Evolutionary conservation across 257 asterid genomes (phyloP).

Genomic region (Plantago major): DNA sequence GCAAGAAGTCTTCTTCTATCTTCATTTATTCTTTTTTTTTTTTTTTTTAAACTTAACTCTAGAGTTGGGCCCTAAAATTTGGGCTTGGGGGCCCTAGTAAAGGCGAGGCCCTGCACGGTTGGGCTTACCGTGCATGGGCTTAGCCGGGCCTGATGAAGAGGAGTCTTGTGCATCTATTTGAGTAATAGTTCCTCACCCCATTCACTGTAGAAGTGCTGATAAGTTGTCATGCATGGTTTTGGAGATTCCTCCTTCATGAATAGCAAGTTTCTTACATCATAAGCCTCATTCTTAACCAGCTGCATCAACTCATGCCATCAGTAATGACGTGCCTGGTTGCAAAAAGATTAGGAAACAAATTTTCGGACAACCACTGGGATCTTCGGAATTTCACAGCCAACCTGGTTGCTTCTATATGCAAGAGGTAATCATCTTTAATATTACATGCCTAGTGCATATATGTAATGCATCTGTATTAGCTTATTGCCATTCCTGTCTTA

Average conservation of each 20-base stretch:
- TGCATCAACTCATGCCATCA: constrained; percentile 96
- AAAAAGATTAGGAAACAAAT: constrained; percentile 71
- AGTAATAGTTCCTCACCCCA: not conserved
- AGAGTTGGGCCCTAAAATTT: too few species aligned
- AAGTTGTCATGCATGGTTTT: constrained; percentile 9
- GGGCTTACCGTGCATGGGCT: too few species aligned
- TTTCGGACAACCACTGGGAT: constrained; percentile 90
- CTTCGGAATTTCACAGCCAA: constrained; percentile 82
- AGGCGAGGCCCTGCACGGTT: too few species aligned
- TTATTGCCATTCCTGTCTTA: constrained; percentile 12
- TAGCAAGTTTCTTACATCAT: constrained; percentile 14
- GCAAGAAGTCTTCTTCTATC: too few species aligned
- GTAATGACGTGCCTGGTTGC: constrained; percentile 98
- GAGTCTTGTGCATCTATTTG: not conserved
- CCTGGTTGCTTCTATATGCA: constrained; percentile 82
- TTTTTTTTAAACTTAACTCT: too few species aligned
- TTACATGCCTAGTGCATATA: constrained; percentile 7
- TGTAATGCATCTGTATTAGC: not conserved
- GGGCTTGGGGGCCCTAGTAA: too few species aligned
- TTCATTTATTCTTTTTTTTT: too few species aligned
- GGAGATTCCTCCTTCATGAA: not conserved
- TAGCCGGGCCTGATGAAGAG: too few species aligned
- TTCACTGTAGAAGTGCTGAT: not conserved
- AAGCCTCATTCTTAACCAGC: constrained; percentile 36
- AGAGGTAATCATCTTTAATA: constrained; percentile 53